These are phyloP conservation scores for Dothistroma septosporum DNA, from an alignment of 2,329 filamentous ascomycete species.

Conservation along the genomic window DNA sequence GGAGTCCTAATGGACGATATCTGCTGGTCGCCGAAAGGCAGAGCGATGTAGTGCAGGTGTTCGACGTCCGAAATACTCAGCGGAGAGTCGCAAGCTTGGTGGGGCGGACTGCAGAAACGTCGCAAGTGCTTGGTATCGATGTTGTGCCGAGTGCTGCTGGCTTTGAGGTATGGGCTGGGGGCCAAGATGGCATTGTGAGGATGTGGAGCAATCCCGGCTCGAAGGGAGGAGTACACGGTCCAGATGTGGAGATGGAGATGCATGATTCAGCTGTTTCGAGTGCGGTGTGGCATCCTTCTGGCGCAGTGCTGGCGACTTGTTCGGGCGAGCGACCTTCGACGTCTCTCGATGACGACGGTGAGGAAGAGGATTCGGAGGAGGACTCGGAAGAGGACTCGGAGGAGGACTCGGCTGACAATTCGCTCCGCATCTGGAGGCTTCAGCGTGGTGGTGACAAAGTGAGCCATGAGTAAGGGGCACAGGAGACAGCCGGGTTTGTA, in stretches of 20 bases:
- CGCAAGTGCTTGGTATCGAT: slow-evolving; percentile 56
- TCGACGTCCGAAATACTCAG: slow-evolving; percentile 55
- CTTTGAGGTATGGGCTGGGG: slow-evolving; percentile 58
- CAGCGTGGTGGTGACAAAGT: not conserved
- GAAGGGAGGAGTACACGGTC: slow-evolving; percentile 39
- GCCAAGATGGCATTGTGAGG: slow-evolving; percentile 49
- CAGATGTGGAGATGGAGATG: slow-evolving; percentile 42
- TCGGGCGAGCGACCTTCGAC: slow-evolving; percentile 41
- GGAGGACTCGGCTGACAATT: not conserved
- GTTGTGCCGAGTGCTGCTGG: slow-evolving; percentile 39
- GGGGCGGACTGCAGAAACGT: slow-evolving; percentile 44
- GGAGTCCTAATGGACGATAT: slow-evolving; percentile 57
- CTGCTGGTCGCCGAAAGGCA: slow-evolving; percentile 56
- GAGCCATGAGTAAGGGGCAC: not conserved
- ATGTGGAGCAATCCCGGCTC: slow-evolving; percentile 48
- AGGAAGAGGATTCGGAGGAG: not conserved
- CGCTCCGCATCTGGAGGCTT: not conserved
- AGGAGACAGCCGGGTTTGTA: no score
- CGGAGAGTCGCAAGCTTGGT: slow-evolving; percentile 49
- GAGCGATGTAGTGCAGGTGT: slow-evolving; percentile 54
- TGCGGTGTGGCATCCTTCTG: slow-evolving; percentile 45
- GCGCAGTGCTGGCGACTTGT: slow-evolving; percentile 47
- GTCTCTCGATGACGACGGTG: not conserved
- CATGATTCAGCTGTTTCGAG: slow-evolving; percentile 48
- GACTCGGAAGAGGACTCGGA: not conserved